Conservation (phyloP, 2,329 filamentous ascomycete genomes). For the Aspergillus nomiae region DNA sequence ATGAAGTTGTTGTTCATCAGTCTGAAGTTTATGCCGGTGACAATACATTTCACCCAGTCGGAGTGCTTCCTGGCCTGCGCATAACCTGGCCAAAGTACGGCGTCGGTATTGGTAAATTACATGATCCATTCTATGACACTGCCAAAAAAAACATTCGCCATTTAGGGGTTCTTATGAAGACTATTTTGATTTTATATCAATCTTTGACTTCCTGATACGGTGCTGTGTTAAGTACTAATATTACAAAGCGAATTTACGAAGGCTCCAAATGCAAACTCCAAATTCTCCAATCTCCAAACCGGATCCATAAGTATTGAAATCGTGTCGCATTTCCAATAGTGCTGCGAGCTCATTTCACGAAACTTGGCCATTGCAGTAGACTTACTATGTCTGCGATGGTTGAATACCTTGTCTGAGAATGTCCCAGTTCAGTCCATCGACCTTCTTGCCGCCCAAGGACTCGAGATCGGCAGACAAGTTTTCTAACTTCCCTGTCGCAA, state of each 20-base stretch:
- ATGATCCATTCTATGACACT: not conserved
- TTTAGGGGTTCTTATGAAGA: not conserved
- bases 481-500: slow-evolving; percentile 62
- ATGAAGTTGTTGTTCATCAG: not conserved
- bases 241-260: slow-evolving; percentile 14
- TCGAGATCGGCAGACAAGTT: slow-evolving; percentile 36
- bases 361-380: not conserved
- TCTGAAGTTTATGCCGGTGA: slow-evolving; percentile 14
- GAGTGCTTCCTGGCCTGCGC: not conserved
- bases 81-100: not conserved
- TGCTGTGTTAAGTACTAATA: not conserved
- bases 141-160: not conserved
- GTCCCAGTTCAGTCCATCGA: slow-evolving; percentile 57
- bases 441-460: slow-evolving; percentile 46
- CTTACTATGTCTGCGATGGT: slow-evolving; percentile 24
- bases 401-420: slow-evolving; percentile 41
- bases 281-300: slow-evolving; percentile 22
- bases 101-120: not conserved
- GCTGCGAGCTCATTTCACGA: not conserved
- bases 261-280: slow-evolving; percentile 18
- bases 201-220: too few species aligned
- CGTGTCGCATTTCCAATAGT: slow-evolving; percentile 7
- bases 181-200: not conserved
- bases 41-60: slow-evolving; percentile 19
- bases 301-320: slow-evolving; percentile 15